phyloP scores from a whole-genome alignment of 78 protist genomes.

The Chrysochromulina tobinii region DNA sequence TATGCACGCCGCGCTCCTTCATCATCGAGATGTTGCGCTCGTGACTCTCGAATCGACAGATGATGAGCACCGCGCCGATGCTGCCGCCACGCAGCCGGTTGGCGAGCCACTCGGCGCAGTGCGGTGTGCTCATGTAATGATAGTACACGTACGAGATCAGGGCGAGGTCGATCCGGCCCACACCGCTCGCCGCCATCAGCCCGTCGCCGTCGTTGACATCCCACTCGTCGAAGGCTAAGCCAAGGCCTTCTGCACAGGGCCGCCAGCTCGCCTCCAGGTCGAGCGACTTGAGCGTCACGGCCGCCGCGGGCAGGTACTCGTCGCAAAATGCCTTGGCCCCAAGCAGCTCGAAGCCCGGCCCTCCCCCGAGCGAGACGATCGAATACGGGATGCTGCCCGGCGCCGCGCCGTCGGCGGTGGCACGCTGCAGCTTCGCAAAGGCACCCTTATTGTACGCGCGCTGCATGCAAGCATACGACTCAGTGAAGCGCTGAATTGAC shows the following conservation, averaged over 20 bases:
- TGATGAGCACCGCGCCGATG: neutral
- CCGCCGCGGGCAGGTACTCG: neutral
- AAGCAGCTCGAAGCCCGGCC: slow-evolving; percentile 19
- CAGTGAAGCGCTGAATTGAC: slow-evolving; percentile 19
- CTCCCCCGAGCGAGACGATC: slow-evolving; percentile 25
- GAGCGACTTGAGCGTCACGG: neutral
- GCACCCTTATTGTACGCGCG: neutral
- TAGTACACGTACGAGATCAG: neutral
- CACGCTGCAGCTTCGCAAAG: neutral
- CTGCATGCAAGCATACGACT: neutral
- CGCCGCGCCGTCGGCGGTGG: neutral
- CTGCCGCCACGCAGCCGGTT: neutral
- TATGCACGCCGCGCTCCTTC: neutral
- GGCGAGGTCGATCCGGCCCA: neutral
- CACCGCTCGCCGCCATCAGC: neutral
- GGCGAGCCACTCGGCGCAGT: slow-evolving; percentile 14
- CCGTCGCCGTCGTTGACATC: slow-evolving; percentile 15
- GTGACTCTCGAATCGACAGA: neutral
- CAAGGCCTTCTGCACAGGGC: neutral
- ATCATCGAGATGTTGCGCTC: neutral
- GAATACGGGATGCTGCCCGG: neutral
- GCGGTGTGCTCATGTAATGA: slow-evolving; percentile 4
- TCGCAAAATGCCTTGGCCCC: neutral
- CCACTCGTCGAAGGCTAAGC: neutral
- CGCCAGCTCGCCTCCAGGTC: neutral